A percentile compares a stretch with the other conserved stretches of the same genome.
These are phyloP conservation scores for Cicer cuneatum DNA, from an alignment of 306 rosid species.

Conservation along the genomic window DNA sequence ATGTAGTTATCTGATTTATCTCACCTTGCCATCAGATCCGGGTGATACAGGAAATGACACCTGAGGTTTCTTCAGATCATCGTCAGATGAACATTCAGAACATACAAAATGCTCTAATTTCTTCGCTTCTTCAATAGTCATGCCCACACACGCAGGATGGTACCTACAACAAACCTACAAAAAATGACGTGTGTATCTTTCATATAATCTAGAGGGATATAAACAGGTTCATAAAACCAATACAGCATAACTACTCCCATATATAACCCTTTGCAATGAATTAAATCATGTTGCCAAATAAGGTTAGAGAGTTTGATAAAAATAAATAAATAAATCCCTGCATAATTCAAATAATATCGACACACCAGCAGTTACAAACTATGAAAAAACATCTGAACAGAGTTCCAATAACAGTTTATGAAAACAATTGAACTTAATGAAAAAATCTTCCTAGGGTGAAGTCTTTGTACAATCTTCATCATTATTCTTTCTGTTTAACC, in stretches of 20 bases:
- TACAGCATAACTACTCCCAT: neutral
- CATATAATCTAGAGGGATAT: conserved; percentile 27
- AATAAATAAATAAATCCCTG: neutral
- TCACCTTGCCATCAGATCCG: conserved; percentile 70
- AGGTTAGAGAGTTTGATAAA: neutral
- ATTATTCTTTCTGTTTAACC: conserved; percentile 1
- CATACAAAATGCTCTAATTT: conserved; percentile 83
- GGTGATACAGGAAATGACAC: conserved; percentile 58
- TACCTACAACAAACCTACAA: conserved; percentile 65
- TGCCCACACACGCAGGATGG: conserved; percentile 95
- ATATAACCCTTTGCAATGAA: conserved; percentile 16
- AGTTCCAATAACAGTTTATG: conserved; percentile 21
- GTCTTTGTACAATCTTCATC: neutral
- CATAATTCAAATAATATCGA: conserved; percentile 25
- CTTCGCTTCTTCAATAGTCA: conserved; percentile 85
- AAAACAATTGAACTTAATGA: conserved; percentile 22
- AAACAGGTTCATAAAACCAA: conserved; percentile 18
- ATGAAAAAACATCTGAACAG: conserved; percentile 3
- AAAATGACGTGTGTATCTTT: conserved; percentile 41
- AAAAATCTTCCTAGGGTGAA: conserved; percentile 21
- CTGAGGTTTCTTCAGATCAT: conserved; percentile 65
- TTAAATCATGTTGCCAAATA: neutral
- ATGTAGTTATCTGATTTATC: conserved; percentile 46
- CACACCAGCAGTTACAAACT: conserved; percentile 31
- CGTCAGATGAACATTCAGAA: conserved; percentile 81